These are phyloP conservation scores for Micromonas pusilla DNA, from an alignment of 139 green algal species.

Conservation along the genomic window DNA sequence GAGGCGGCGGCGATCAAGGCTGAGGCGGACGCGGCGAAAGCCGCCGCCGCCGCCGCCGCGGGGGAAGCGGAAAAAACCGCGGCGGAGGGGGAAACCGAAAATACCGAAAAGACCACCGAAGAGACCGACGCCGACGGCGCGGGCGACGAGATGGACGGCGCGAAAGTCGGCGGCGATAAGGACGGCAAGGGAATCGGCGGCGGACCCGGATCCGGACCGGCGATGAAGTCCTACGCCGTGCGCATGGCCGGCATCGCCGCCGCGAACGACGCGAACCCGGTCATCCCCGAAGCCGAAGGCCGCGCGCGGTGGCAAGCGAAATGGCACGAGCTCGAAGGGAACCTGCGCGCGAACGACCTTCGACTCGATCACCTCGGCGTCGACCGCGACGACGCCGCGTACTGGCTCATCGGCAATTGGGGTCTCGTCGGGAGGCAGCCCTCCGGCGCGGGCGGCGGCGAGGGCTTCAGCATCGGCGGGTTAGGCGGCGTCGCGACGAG, in stretches of 20 bases:
- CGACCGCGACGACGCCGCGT: neutral
- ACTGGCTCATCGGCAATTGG: neutral
- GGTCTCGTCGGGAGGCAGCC: neutral
- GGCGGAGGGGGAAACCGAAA: no score
- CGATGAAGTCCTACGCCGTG: neutral
- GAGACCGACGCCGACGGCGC: neutral
- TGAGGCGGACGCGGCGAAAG: neutral
- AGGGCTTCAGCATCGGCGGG: neutral
- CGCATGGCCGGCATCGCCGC: neutral
- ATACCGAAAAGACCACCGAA: no score
- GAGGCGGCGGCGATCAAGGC: neutral
- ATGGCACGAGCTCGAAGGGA: neutral
- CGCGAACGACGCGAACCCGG: neutral
- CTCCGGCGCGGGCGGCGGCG: neutral
- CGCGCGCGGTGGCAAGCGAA: neutral
- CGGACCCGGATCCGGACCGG: neutral
- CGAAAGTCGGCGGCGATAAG: neutral
- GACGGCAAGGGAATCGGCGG: neutral
- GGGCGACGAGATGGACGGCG: neutral
- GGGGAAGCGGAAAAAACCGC: no score
- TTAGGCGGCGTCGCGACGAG: neutral
- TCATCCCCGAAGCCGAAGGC: neutral
- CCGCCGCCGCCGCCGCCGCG: no score
- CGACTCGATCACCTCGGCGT: neutral
- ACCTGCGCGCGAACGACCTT: neutral